Evolutionary conservation across 2,329 filamentous ascomycete species (phyloP), one percentile per base, ranked within the genome.

Genomic region (Trichoderma breve): DNA sequence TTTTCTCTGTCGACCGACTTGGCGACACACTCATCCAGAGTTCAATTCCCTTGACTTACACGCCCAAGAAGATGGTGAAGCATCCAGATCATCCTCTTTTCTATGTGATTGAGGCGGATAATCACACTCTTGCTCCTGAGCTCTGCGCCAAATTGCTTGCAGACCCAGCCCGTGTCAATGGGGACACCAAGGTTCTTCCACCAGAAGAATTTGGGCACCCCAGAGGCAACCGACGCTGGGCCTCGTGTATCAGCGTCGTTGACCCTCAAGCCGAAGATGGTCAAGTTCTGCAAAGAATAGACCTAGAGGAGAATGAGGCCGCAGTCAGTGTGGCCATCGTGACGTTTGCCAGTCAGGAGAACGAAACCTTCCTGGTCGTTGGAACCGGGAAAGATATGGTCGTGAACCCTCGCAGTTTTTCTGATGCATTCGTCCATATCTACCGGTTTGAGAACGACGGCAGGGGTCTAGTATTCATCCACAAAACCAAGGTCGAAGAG

Each of bases 61-160:
- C 96, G 0, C 96, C 97, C 2, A 92, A 94, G 72, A 92, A 92
- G 76, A 91, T 99, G 77, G 88, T 94, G 34, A 93, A 94, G 74
- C 94, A 98, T 79, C 95, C 95, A 0, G 93, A 96, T 6, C 89
- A 93, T 67, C 92, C 94, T 18, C 87, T 97, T 28, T 99, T 98
- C 81, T 99, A 98, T 79, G 94, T 95, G 7, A 94, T 97, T 66
- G 93, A 98, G 82, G 89, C 94, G 12, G 97, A 99, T 75, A 97
- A 96, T 80, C 97, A 98, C 78, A 93, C 95, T 0, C 86, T 99
- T 3, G 91, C 94, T 1, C 91, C 92, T 6, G 89, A 92, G n/a
- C 91, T 95, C 8, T 89, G 91, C 70, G 86, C 88, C n/a, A 88
- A 91, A 74, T 86, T 98, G 1, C 85, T 97, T 12, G 87, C 91